A percentile compares a stretch with the other conserved stretches of the same genome.
These are phyloP conservation scores for Syncephalastrum monosporum DNA, from an alignment of 371 early-diverging fungal species.

Conservation along the genomic window DNA sequence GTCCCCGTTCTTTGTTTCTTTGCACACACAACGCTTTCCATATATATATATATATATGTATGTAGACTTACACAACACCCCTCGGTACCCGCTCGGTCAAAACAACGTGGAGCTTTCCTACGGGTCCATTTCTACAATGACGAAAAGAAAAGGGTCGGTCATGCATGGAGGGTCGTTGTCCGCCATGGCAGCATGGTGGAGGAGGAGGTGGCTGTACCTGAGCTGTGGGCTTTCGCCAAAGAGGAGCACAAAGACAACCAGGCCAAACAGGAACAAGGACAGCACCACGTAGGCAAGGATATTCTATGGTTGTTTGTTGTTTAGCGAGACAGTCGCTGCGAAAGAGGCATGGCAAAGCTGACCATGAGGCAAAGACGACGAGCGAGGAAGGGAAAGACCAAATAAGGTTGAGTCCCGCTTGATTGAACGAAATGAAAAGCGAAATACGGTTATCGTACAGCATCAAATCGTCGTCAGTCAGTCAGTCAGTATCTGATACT, in stretches of 20 bases:
- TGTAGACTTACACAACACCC: conserved; percentile 20
- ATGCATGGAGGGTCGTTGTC: background rate
- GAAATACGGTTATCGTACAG: no score
- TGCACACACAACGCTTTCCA: background rate
- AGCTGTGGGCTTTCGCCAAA: conserved; percentile 45
- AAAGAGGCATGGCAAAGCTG: no score
- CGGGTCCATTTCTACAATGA: conserved; percentile 29
- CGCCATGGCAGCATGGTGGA: background rate
- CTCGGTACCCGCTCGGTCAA: conserved; percentile 26
- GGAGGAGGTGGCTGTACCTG: conserved; percentile 14
- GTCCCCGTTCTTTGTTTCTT: background rate
- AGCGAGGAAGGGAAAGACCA: no score
- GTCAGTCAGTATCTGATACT: no score
- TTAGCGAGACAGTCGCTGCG: no score
- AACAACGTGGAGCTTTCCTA: conserved; percentile 29
- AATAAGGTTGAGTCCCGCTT: no score
- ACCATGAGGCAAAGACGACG: no score
- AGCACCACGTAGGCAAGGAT: conserved; percentile 19
- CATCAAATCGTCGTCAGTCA: no score
- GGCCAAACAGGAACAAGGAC: conserved; percentile 25
- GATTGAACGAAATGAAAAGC: no score
- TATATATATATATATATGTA: no score
- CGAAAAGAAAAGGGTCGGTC: no score
- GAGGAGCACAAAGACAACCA: conserved; percentile 34
- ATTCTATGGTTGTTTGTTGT: conserved; percentile 19